These are phyloP conservation scores for Coelastrella sp. DNA, from an alignment of 139 green algal genomes.

Conservation along the genomic window DNA sequence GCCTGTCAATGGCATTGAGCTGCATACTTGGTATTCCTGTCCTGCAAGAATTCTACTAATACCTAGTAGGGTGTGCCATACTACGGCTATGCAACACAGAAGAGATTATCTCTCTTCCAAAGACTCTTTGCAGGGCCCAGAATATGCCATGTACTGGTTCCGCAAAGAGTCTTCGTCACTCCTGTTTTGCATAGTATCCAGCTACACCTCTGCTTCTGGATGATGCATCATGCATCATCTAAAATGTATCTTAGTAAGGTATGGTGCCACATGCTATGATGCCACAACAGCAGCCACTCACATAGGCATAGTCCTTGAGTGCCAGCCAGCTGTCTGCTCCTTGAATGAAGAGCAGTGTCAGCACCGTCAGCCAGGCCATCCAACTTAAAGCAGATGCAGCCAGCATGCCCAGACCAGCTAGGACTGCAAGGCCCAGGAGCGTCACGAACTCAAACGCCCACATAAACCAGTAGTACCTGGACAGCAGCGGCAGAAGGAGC, in stretches of 20 bases:
- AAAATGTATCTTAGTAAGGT: too few species aligned
- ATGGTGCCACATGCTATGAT: too few species aligned
- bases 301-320: not conserved
- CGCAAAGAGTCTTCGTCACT: not conserved
- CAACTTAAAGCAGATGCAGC: conserved; percentile 1
- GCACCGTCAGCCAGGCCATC: conserved; percentile 29
- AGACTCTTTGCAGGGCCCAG: too few species aligned
- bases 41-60: too few species aligned
- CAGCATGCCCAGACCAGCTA: conserved; percentile 21
- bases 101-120: too few species aligned
- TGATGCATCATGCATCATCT: too few species aligned
- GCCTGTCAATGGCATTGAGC: too few species aligned
- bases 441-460: conserved; percentile 17
- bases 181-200: too few species aligned
- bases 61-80: too few species aligned
- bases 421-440: not conserved
- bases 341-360: conserved; percentile 39
- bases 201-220: too few species aligned
- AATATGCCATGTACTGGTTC: not conserved
- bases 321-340: conserved; percentile 18
- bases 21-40: too few species aligned
- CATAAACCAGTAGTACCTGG: conserved; percentile 41
- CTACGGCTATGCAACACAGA: too few species aligned
- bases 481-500: not conserved
- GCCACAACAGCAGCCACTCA: not conserved